Base-by-base conservation (phyloP, 192 early-diverging fungal species). In the Coemansia javaensis region DNA sequence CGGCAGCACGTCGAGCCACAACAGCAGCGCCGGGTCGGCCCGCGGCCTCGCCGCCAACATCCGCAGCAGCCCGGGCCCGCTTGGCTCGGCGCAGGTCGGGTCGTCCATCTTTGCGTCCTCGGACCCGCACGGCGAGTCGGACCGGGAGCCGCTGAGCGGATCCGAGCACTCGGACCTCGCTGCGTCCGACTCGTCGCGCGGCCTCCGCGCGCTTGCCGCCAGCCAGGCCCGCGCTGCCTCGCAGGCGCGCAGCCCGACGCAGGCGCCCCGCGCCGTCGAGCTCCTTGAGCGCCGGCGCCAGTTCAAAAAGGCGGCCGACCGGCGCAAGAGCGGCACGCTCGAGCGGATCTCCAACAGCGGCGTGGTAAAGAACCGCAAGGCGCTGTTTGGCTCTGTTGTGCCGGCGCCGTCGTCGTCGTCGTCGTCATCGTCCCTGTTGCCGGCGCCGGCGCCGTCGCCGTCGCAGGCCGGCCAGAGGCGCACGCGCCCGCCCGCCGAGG, bases 321-420 rank as follows among this genome's bases (percentile, higher is more conserved):
- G 69, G n/a, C 61, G 69, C 34, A 73, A 73, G 57, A 73, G 69
- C 36, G 69, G 69, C 22, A 73, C 69, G 10, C 60, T 73, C 7
- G 69, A 59, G 49, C 53, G 54, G 14, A 73, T 73, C 25, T 65
- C 62, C 24, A 61, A 61, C 57, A 50, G 69, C 28, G 69, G 69
- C 0, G 22, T 73, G 35, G 69, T 73, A 14, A 64, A 65, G 41
- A 50, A 45, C 23, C 69, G 69, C 39, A 54, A 44, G 37, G 69
- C 69, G 0, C 41, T 73, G 25, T 40, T 73, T 38, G 68, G 55
- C 2, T 40, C 47, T 9, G 35, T 25, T 21, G 33, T 54, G 7
- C 56, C 47, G 1, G 32, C 40, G 5, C 14, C 40, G 5, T 31
- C 58, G 1, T 39, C 40, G 38, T 33, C 55, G 5, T 8, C 18